These are phyloP conservation scores for Sclerotinia glacialis DNA, from an alignment of 2,329 filamentous ascomycete genomes.

Conservation along the genomic window DNA sequence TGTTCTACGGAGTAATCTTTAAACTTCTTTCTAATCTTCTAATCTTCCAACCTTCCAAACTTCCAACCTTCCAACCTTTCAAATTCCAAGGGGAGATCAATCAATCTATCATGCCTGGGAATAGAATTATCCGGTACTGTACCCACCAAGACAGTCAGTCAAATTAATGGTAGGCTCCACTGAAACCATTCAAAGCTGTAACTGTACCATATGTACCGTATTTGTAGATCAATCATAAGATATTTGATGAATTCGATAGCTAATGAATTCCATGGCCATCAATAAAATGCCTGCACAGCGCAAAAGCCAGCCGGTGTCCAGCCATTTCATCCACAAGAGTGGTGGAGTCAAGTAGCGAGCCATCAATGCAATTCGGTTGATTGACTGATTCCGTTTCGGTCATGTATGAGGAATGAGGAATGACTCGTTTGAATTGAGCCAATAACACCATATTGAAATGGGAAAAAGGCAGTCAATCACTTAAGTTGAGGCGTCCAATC, in stretches of 20 bases:
- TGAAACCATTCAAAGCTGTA: neutral
- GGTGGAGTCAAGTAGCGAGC: neutral
- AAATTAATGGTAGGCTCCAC: slow-evolving; percentile 1
- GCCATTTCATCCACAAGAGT: neutral
- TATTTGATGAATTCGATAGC: slow-evolving; percentile 11
- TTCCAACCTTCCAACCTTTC: slow-evolving; percentile 6
- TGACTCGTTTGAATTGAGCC: slow-evolving; percentile 17
- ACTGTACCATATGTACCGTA: neutral
- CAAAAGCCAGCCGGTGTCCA: slow-evolving; percentile 2
- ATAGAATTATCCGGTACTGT: neutral
- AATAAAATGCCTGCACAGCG: slow-evolving; percentile 8
- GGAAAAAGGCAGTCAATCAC: neutral
- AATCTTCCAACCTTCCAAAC: no score
- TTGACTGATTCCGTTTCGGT: neutral
- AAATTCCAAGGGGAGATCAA: slow-evolving; percentile 18
- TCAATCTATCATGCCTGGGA: slow-evolving; percentile 10
- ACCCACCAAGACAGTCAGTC: neutral
- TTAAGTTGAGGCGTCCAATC: slow-evolving; percentile 3
- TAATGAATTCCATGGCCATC: slow-evolving; percentile 5
- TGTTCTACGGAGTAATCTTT: no score
- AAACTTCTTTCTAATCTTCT: no score
- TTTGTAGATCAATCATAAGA: slow-evolving; percentile 14
- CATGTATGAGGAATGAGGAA: neutral
- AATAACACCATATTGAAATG: slow-evolving; percentile 3
- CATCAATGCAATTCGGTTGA: no score